Base-by-base conservation (phyloP, 2,329 filamentous ascomycete species). In the Talaromyces sp. region DNA sequence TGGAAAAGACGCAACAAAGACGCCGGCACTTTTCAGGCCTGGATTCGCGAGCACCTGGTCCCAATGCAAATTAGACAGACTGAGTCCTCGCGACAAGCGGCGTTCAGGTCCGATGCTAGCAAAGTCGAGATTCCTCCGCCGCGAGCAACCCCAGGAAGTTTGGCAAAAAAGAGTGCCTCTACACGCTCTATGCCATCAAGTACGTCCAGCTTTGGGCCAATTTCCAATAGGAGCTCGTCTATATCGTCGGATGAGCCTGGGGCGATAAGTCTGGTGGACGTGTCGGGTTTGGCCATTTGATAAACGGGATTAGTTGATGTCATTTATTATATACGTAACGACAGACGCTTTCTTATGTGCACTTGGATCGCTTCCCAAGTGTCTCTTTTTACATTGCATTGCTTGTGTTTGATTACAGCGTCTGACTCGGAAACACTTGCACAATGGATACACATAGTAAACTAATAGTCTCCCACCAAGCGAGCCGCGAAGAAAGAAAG, bases 1-100 rank as follows among this genome's bases (percentile, higher is more conserved):
- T 78, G 75, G 73, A 70, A 73, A 26, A 48, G 27, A 41, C 71
- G 71, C 11, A 73, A 77, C 58, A 71, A 69, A 46, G 76, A 78
- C 48, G 68, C 72, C 62, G 72, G 76, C 0, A 62, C 70, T 58
- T 62, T 78, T 7, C 70, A 72, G 35, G 68, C 69, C 12, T 66
- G 71, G 24, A 59, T 78, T 1, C 74, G 74, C 54, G 75, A 77
- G 56, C 76, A 71, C 69, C 68, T 74, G 54, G 69, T 74, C 31
- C 72, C 75, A 8, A 65, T 73, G 55, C 68, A 71, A 50, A 60
- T 78, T n/a, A 66, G 70, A 52, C 70, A 64, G 54, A 60, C 58
- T 19, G 64, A 65, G 29, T 65, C 69, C 35, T 65, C 68, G 50
- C 71, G 68, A 53, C 67, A 70, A 54, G 66, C 61, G 11, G 72